Base-by-base conservation (phyloP, 2,329 filamentous ascomycete species). In the Paecilomyces fulvus region DNA sequence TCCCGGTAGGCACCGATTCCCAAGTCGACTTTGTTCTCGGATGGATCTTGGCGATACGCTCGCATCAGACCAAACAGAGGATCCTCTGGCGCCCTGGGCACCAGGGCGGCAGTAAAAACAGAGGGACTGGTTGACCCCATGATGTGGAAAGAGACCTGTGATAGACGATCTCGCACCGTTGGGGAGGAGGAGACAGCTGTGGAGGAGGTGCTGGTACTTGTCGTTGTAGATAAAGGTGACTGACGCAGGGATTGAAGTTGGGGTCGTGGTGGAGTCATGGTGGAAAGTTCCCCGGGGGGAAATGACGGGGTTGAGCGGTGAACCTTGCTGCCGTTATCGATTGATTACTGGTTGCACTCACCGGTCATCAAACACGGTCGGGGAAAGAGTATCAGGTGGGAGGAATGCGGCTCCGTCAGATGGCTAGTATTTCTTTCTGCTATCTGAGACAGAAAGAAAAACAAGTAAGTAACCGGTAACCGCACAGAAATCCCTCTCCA, bases 1-100 rank as follows among this genome's bases (percentile, higher is more conserved):
- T 96, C 94, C 71, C 94, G 83, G 77, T 99, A 99, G 58, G 94
- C 94, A 65, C 94, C 94, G 77, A 97, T 83, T 71, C 94, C 92
- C 75, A 99, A 77, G 76, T 99, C 94, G 63, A 99, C 88, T 79
- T 99, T 99, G 74, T 89, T 84, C 57, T 80, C 73, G 56, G 78
- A 80, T 17, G 83, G 77, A 70, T 99, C 94, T 60, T 88, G 88
- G 68, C 85, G 85, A 80, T 87, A 99, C 59, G 90, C 91, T 61
- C 88, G 84, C 83, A 92, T 91, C 67, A 99, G 79, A 57, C 92
- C 92, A 71, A 99, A 99, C 70, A 99, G 84, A 62, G 92, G 86
- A 77, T 99, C 94, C 74, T 96, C 92, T 51, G 94, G 92, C 59
- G 94, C 94, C 76, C 92, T 87, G 67, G 92, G 89, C 58, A 96